Evolutionary conservation across 371 early-diverging fungal species (phyloP), one percentile per base, ranked within the genome.

Genomic region (Vairimorpha necatrix): DNA sequence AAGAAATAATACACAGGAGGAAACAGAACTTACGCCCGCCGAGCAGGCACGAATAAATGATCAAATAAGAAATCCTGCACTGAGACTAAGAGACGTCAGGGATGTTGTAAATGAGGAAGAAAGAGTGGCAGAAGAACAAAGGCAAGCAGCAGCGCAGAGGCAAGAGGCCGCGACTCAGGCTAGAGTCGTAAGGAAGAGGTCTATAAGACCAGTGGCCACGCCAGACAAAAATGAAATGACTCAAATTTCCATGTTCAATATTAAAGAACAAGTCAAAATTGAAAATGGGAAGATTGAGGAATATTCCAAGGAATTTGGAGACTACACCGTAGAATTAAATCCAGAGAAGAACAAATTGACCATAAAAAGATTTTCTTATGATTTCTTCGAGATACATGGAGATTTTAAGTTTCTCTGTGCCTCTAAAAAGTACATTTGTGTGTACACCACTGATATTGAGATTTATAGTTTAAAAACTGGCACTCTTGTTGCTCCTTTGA

Each of bases 391-490:
- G 24, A 58, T 75, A 16, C 20, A 58, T 14, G 81, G 81, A 9
- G 53, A 50, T n/a, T 66, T 61, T 38, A 79, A 76, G 6, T 62
- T 75, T 47, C 26, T 75, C 2, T 50, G 73, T 36, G 73, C 46
- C 11, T 78, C 63, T 54, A 47, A 71, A 22, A 69, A 54, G 32
- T 69, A 67, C 20, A 26, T 82, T 2, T 48, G 70, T 30, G 47
- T 82, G 14, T 74, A 69, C 33, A 60, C 75, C 11, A 42, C 30
- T 16, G 14, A 69, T 24, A 66, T 67, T 22, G 58, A 75, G 68
- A 42, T 84, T 14, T 82, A 82, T 61, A 32, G 66, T 53, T n/a
- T 84, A 16, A 58, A 50, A 26, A 80, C 77, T 24, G 78, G 84
- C 1, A 68, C 66, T 4, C 80, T 82, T 22, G 11, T 79, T 7